These are phyloP conservation scores for Salix suchowensis DNA, from an alignment of 345 rosid genomes.

Conservation along the genomic window DNA sequence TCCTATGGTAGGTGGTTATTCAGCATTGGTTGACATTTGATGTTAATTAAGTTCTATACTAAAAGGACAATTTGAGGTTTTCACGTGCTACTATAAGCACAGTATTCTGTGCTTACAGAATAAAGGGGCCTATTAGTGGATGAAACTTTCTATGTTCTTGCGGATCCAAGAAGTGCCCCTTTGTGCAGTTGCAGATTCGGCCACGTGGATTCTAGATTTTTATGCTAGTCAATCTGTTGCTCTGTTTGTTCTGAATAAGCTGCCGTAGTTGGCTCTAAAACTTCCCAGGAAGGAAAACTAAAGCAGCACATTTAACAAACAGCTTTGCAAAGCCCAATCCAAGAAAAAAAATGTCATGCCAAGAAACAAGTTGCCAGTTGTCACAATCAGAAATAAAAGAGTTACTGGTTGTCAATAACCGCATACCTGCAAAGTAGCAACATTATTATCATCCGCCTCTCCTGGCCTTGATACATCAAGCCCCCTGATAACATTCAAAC, in stretches of 20 bases:
- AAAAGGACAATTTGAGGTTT: background rate
- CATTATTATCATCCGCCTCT: conserved; percentile 62
- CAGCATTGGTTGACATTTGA: background rate
- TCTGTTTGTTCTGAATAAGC: background rate
- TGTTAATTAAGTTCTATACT: background rate
- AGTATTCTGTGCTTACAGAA: background rate
- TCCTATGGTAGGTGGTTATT: background rate
- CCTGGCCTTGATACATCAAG: conserved; percentile 85
- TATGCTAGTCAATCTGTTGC: background rate
- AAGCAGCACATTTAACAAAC: background rate
- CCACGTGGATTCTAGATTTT: background rate
- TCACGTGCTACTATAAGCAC: background rate
- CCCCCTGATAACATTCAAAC: conserved; percentile 53
- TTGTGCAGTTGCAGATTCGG: background rate
- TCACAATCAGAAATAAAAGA: background rate
- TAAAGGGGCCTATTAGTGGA: background rate
- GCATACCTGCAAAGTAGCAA: conserved; percentile 75
- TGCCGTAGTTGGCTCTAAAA: background rate
- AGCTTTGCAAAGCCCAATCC: background rate
- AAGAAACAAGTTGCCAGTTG: conserved; percentile 13
- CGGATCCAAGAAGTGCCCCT: background rate
- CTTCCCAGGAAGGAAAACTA: background rate
- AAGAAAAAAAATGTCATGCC: background rate
- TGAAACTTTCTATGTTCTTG: background rate
- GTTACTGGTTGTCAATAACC: background rate